Evolutionary conservation across 768 basidiomycete genomes (phyloP).

Genomic region (Podaxis mareebaensis): DNA sequence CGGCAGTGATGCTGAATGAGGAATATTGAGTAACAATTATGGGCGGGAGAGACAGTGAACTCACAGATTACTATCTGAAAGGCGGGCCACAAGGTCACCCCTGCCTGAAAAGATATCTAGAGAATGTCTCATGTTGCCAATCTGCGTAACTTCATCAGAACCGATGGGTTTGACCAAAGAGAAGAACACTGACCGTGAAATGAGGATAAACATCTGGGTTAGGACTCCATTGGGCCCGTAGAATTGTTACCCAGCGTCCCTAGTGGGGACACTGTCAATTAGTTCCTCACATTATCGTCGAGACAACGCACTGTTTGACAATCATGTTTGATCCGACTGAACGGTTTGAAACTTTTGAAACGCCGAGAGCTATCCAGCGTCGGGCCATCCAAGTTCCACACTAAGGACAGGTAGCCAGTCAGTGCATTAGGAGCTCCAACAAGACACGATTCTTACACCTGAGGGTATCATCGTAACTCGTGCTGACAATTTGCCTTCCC

Average conservation of each 20-base stretch:
- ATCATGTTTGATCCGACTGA: slow-evolving; percentile 63
- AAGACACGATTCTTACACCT: slow-evolving; percentile 49
- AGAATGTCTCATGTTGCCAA: slow-evolving; percentile 80
- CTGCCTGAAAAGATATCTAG: slow-evolving; percentile 75
- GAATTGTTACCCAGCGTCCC: slow-evolving; percentile 82
- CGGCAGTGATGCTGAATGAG: slow-evolving; percentile 65
- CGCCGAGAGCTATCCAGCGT: slow-evolving; percentile 44
- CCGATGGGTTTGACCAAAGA: background rate
- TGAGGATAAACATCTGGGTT: slow-evolving; percentile 83
- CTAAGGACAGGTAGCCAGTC: slow-evolving; percentile 35
- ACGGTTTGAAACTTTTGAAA: slow-evolving; percentile 67
- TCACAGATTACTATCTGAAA: slow-evolving; percentile 60
- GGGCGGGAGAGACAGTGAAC: slow-evolving; percentile 18
- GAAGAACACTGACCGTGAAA: slow-evolving; percentile 60
- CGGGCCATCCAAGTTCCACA: slow-evolving; percentile 71
- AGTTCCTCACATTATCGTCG: background rate
- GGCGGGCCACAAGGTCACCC: slow-evolving; percentile 67
- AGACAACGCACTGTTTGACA: slow-evolving; percentile 69
- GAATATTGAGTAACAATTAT: slow-evolving; percentile 3
- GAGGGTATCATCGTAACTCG: slow-evolving; percentile 79
- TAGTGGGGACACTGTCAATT: slow-evolving; percentile 26
- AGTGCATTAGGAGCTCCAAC: background rate
- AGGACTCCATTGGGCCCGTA: slow-evolving; percentile 76
- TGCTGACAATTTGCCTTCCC: slow-evolving; percentile 78
- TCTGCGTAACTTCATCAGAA: slow-evolving; percentile 34